These are phyloP conservation scores for Chalaropsis ovoidea DNA, from an alignment of 2,329 filamentous ascomycete genomes.

Conservation along the genomic window DNA sequence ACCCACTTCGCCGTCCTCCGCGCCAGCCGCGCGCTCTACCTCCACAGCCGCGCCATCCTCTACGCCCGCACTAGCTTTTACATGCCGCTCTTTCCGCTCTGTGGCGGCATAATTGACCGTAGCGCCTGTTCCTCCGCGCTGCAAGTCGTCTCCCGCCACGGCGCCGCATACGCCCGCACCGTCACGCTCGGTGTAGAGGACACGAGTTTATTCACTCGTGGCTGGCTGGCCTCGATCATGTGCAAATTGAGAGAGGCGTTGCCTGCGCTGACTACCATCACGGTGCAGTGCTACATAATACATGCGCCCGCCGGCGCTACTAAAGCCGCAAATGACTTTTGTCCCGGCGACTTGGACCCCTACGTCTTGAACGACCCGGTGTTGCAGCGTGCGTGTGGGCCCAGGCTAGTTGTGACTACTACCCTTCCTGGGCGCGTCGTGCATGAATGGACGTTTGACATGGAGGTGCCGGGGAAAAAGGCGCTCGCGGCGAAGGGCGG, in stretches of 20 bases:
- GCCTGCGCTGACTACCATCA: not conserved
- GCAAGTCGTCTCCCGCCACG: slow-evolving; percentile 7
- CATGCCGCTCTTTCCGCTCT: too few relatives aligned
- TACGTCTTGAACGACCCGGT: slow-evolving; percentile 27
- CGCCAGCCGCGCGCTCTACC: slow-evolving; percentile 32
- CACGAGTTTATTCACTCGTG: not conserved
- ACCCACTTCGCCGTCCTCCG: slow-evolving; percentile 33
- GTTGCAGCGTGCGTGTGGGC: not conserved
- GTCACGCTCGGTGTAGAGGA: slow-evolving; percentile 14
- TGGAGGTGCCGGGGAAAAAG: too few relatives aligned
- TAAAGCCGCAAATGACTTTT: too few relatives aligned
- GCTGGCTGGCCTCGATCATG: not conserved
- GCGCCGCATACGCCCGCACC: slow-evolving; percentile 3
- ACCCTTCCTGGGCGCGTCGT: too few relatives aligned
- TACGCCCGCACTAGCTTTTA: slow-evolving; percentile 42
- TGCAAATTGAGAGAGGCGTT: not conserved
- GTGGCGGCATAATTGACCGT: too few relatives aligned
- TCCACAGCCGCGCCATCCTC: slow-evolving; percentile 36
- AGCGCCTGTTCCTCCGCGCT: slow-evolving; percentile 18
- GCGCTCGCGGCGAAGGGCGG: too few relatives aligned
- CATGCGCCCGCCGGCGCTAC: too few relatives aligned
- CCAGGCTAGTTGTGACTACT: too few relatives aligned
- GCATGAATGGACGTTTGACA: too few relatives aligned
- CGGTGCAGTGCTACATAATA: not conserved
- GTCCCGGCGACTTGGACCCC: slow-evolving; percentile 30